Conservation (phyloP, 2,329 filamentous ascomycete species). For the Neonectria neomacrospora region DNA sequence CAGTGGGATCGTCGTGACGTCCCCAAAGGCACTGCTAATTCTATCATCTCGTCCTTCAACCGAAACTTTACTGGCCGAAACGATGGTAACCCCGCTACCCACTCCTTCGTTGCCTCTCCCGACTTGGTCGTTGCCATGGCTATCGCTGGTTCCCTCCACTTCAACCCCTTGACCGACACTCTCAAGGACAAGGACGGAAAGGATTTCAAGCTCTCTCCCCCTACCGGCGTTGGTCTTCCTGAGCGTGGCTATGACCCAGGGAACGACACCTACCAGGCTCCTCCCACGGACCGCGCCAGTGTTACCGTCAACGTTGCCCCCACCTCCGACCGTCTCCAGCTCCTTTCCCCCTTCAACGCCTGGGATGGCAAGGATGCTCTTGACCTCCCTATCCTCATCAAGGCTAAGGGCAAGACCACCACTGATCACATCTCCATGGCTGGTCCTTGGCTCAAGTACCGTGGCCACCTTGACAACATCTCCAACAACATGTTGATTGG, state of each 20-base stretch:
- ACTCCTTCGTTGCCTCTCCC: conserved; percentile 92
- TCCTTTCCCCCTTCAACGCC: conserved; percentile 83
- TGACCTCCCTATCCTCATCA: conserved; percentile 92
- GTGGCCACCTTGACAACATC: conserved; percentile 98
- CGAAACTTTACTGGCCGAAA: conserved; percentile 99
- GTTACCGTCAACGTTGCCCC: conserved; percentile 88
- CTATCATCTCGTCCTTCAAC: conserved; percentile 99
- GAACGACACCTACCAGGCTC: conserved; percentile 94
- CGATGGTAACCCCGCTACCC: conserved; percentile 93
- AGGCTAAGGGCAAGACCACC: conserved; percentile 97
- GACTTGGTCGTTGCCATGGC: conserved; percentile 89
- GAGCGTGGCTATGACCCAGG: conserved; percentile 87
- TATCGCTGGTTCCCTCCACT: conserved; percentile 85
- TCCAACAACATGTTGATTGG: conserved; percentile 99
- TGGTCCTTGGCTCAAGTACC: conserved; percentile 98
- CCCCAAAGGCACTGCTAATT: conserved; percentile 95
- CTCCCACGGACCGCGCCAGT: conserved; percentile 78
- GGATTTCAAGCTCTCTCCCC: conserved; percentile 87
- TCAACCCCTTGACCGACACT: conserved; percentile 94
- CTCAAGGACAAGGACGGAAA: conserved; percentile 97
- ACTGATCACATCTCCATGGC: conserved; percentile 98
- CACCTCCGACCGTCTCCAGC: conserved; percentile 91
- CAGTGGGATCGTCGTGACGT: conserved; percentile 96
- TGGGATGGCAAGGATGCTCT: conserved; percentile 94
- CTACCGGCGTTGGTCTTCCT: conserved; percentile 85